Evolutionary conservation across 441 rosid genomes (phyloP).

Genomic region (Jatropha multifida): DNA sequence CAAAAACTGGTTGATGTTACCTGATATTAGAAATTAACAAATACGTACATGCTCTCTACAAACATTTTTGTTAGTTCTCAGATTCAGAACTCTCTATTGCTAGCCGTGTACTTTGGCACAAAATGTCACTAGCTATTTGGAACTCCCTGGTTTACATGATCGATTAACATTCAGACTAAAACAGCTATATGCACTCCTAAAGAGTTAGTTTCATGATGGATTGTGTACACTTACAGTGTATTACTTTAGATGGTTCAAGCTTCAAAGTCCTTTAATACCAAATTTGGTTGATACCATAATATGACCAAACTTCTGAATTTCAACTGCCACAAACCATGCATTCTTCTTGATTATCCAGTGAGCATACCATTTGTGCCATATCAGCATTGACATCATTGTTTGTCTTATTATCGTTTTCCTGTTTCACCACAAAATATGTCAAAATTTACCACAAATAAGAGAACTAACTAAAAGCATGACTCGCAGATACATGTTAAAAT

Average conservation of each 20-base stretch:
- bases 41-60: background rate
- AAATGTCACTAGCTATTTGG: background rate
- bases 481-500: background rate
- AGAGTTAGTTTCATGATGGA: conserved; percentile 10
- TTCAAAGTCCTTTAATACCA: background rate
- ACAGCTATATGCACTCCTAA: background rate
- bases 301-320: background rate
- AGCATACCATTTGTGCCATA: conserved; percentile 50
- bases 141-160: background rate
- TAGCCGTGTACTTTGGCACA: background rate
- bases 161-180: background rate
- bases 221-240: conserved; percentile 3
- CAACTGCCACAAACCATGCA: conserved; percentile 83
- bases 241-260: background rate
- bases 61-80: background rate
- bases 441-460: background rate
- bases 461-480: background rate
- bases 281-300: background rate
- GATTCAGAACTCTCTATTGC: background rate
- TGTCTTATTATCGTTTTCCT: conserved; percentile 21
- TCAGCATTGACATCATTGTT: background rate
- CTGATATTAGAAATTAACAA: background rate
- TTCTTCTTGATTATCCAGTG: conserved; percentile 63
- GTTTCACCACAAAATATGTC: background rate
- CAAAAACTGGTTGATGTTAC: background rate